Base-by-base conservation (phyloP, 495 filamentous ascomycete species). In the Penicillium goetzii region DNA sequence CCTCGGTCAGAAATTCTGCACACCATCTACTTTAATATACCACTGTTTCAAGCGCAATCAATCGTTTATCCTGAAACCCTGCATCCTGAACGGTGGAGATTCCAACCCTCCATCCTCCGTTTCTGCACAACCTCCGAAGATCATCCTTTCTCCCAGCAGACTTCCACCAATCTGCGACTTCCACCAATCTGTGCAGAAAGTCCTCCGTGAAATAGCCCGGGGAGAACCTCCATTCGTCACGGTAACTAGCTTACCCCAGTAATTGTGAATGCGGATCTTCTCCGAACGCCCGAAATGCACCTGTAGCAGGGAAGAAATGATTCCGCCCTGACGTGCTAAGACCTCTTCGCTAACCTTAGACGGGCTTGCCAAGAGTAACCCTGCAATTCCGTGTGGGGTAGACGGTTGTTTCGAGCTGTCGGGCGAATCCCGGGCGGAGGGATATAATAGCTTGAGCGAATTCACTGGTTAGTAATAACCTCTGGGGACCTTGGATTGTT, bases 121-220 rank as follows among this genome's bases (percentile, higher is more conserved):
- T 55, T n/a, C 51, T 58, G 57, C 53, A 59, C 32, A n/a, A 19
- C n/a, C 15, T 26, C 38, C 56, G 52, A 52, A n/a, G 26, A 51
- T 49, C 38, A 47, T 54, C n/a, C 40, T 54, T n/a, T n/a, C n/a
- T n/a, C n/a, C n/a, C n/a, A n/a, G n/a, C n/a, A n/a, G n/a, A n/a
- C n/a, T 68, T 68, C 62, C 65, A 65, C 65, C 65, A 68, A 68
- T 63, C 55, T 59, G n/a, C n/a, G n/a, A n/a, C n/a, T 68, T 68
- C 62, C 65, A 65, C 65, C 65, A 68, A 68, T 63, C 55, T 59
- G n/a, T 23, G 53, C 28, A 28, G 7, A 26, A 40, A 23, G 36
- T 15, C 21, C 19, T 45, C 4, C 21, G 30, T 55, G 21, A 26
- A 51, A 50, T 36, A 51, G 19, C 17, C 28, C 36, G 23, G 32